Conservation (phyloP, 495 filamentous ascomycete genomes). For the Penicillium lividum region DNA sequence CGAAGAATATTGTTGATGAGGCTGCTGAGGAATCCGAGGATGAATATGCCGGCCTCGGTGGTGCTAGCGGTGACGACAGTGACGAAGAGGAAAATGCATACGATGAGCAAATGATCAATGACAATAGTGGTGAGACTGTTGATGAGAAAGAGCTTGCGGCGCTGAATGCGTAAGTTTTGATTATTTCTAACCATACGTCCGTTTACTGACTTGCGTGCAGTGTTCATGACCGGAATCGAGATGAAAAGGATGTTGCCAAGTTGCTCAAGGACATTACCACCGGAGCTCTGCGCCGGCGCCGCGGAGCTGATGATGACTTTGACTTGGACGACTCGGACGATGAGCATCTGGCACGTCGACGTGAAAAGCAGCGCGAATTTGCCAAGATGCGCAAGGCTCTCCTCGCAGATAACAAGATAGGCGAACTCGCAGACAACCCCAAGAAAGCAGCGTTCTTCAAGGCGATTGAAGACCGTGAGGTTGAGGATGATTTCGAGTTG, state of each 20-base stretch:
- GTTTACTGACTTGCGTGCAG: conserved; percentile 29
- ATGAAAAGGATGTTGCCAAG: conserved; percentile 83
- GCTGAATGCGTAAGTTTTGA: conserved; percentile 75
- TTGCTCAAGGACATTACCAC: conserved; percentile 89
- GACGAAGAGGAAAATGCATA: conserved; percentile 69
- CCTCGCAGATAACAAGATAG: conserved; percentile 85
- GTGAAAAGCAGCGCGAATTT: conserved; percentile 83
- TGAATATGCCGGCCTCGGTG: conserved; percentile 94
- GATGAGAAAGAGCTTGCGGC: conserved; percentile 82
- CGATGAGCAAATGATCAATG: conserved; percentile 83
- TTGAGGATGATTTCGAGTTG: conserved; percentile 75
- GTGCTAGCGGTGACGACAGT: conserved; percentile 88
- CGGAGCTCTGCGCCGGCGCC: conserved; percentile 77
- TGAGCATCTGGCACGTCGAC: conserved; percentile 70
- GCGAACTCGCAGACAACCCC: conserved; percentile 86
- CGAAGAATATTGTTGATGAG: conserved; percentile 84
- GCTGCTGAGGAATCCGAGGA: conserved; percentile 97
- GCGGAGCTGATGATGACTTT: conserved; percentile 69
- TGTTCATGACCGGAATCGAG: conserved; percentile 42
- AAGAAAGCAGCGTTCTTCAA: conserved; percentile 87
- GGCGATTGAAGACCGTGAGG: conserved; percentile 80
- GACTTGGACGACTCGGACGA: conserved; percentile 89
- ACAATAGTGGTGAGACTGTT: conserved; percentile 72
- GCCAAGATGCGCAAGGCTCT: conserved; percentile 89
- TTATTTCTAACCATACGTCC: neutral